A percentile compares a stretch with the other conserved stretches of the same genome.
Conservation (phyloP, 2,329 filamentous ascomycete species). For the Ceratocystis eucalypticola region DNA sequence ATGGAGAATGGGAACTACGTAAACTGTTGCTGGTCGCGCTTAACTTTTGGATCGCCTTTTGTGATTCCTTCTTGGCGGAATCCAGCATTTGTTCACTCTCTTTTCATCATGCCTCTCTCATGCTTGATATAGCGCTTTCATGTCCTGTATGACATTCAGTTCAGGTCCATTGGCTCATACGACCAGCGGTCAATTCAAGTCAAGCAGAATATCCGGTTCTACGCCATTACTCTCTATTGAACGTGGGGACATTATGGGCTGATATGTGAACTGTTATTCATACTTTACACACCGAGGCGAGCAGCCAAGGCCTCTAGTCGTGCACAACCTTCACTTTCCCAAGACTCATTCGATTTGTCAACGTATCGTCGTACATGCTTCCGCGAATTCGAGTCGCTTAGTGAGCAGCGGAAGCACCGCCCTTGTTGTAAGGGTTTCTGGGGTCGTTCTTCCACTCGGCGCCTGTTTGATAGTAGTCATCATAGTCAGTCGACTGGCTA, state of each 20-base stretch:
- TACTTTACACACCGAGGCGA: constrained; percentile 12
- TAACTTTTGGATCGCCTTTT: neutral
- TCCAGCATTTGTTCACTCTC: neutral
- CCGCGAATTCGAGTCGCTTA: constrained; percentile 25
- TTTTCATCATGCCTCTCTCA: neutral
- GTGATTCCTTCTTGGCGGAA: neutral
- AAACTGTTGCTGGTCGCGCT: too few species aligned
- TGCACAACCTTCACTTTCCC: neutral
- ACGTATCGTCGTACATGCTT: neutral
- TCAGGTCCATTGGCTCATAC: neutral
- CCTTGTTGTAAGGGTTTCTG: constrained; percentile 57
- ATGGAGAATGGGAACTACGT: neutral
- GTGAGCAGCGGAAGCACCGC: constrained; percentile 29
- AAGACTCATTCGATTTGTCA: constrained; percentile 9
- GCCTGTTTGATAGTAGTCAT: constrained; percentile 39
- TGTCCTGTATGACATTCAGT: neutral
- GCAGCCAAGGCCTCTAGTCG: neutral
- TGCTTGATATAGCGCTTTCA: neutral
- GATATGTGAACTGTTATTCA: constrained; percentile 9
- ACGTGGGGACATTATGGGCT: neutral
- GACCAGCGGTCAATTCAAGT: neutral
- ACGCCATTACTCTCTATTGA: neutral
- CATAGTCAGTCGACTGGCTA: neutral
- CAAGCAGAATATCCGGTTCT: neutral
- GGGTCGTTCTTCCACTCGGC: constrained; percentile 96